Evolutionary conservation across 306 rosid species (phyloP).

Genomic region (Cucumis hystrix): DNA sequence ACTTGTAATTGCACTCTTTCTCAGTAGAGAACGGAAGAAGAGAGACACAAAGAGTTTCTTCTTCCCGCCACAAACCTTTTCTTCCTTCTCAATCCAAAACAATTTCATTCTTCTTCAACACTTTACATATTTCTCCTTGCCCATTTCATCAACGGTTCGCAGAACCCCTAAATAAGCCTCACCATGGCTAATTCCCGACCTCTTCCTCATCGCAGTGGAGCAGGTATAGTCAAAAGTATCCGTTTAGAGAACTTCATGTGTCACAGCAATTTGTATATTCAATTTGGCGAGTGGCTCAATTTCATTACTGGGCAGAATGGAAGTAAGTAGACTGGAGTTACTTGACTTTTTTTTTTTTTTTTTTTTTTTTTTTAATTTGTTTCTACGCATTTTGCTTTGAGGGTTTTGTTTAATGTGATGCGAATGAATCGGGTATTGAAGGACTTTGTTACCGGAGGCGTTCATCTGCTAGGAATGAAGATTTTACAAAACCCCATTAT

Average conservation of each 20-base stretch:
- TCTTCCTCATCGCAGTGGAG: slow-evolving; percentile 20
- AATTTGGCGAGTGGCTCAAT: slow-evolving; percentile 57
- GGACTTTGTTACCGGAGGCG: neutral
- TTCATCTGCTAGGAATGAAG: neutral
- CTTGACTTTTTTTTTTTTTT: neutral
- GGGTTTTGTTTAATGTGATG: neutral
- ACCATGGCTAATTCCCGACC: slow-evolving; percentile 4
- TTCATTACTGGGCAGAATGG: slow-evolving; percentile 92
- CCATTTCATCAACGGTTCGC: neutral
- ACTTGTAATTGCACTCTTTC: neutral
- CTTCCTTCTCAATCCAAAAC: neutral
- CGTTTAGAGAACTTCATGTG: slow-evolving; percentile 91
- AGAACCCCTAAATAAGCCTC: neutral
- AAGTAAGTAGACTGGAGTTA: slow-evolving; percentile 25
- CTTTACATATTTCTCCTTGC: neutral
- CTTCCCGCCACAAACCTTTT: slow-evolving; percentile 2
- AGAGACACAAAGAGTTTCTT: neutral
- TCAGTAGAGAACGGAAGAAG: neutral
- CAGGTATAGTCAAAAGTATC: slow-evolving; percentile 50
- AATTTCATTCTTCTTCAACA: neutral
- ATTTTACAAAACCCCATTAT: neutral
- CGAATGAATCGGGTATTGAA: neutral
- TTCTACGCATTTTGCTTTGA: neutral
- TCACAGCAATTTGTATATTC: slow-evolving; percentile 55
- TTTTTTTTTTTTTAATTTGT: neutral